Evolutionary conservation across 805 yeast genomes (phyloP), one percentile per base, ranked within the genome.

Genomic region (Myxozyma neotropica): DNA sequence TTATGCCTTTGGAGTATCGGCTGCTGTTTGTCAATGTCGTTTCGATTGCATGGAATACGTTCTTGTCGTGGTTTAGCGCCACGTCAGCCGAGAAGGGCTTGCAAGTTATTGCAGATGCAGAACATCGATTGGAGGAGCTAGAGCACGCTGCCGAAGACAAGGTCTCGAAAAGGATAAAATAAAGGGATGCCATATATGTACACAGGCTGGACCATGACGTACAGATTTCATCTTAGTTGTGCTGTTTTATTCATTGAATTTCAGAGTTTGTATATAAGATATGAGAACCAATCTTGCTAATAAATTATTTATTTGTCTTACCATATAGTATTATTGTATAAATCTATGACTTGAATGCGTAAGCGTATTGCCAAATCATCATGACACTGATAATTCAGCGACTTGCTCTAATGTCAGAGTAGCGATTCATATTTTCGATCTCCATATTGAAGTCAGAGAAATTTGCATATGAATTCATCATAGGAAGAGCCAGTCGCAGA

Each of bases 21-120:
- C 72, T 92, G 47, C 68, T 88, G 47, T 77, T 84, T 10, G 95
- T 88, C 31, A 89, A 89, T 68, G 59, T 84, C 3, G 79, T 88
- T 26, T 83, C 93, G 49, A 82, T 91, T 27, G 83, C 85, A 19
- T 92, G 97, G 97, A 91, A 91, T 71, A 83, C 93, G 27, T 89
- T 80, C 69, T 71, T 92, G 65, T 87, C 93, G 65, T 61, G 57
- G 57, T 54, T 61, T 47, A 57, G 57, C 38, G 53, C 44, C 12
- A 48, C 61, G 13, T 36, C 35, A 15, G 40, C 49, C 12, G 58
- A 45, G 7, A 47, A 51, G 23, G 24, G 57, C 7, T 10, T 45
- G 17, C 31, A 42, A 21, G 36, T 39, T 13, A 29, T 57, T 17
- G 65, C 48, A 21, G 53, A 46, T 8, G 52, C 49, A 3, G 62